Evolutionary conservation across 2,329 filamentous ascomycete species (phyloP).

Genomic region (Alternaria arbusti): DNA sequence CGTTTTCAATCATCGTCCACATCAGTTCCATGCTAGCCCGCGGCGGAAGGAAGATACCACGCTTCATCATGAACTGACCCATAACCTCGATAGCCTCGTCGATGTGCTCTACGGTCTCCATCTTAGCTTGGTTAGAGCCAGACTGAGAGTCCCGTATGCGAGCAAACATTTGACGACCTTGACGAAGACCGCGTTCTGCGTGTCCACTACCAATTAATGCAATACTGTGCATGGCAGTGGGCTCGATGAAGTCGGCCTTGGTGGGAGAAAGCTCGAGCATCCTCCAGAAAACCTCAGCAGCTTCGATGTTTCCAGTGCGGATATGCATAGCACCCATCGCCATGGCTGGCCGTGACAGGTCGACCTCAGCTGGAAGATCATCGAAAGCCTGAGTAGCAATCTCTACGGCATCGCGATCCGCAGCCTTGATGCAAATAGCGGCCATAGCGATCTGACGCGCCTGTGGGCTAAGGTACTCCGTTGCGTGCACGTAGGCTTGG

Average conservation of each 20-base stretch:
- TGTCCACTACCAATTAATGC: conserved; percentile 86
- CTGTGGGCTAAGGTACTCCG: conserved; percentile 64
- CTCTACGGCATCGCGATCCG: conserved; percentile 75
- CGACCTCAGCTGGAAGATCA: conserved; percentile 55
- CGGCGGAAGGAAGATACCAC: conserved; percentile 58
- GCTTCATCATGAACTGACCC: conserved; percentile 63
- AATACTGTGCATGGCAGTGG: conserved; percentile 87
- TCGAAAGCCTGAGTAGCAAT: conserved; percentile 67
- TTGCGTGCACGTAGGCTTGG: conserved; percentile 77
- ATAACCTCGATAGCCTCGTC: conserved; percentile 83
- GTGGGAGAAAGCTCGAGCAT: conserved; percentile 69
- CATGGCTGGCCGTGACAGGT: conserved; percentile 65
- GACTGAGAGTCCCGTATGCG: conserved; percentile 72
- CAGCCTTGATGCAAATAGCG: conserved; percentile 76
- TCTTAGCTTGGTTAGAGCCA: conserved; percentile 54
- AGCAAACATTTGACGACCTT: conserved; percentile 86
- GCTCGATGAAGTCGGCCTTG: conserved; percentile 76
- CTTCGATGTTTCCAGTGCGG: conserved; percentile 77
- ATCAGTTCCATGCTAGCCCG: conserved; percentile 65
- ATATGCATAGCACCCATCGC: conserved; percentile 88
- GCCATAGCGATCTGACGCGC: conserved; percentile 70
- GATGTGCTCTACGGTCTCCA: conserved; percentile 75
- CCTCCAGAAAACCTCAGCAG: conserved; percentile 81
- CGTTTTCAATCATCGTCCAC: conserved; percentile 71
- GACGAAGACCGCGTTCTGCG: conserved; percentile 77